Percentiles rank a stretch among this genome's conserved stretches.
These are phyloP conservation scores for Penicillium sclerotigenum DNA, from an alignment of 2,329 filamentous ascomycete genomes.

Conservation along the genomic window DNA sequence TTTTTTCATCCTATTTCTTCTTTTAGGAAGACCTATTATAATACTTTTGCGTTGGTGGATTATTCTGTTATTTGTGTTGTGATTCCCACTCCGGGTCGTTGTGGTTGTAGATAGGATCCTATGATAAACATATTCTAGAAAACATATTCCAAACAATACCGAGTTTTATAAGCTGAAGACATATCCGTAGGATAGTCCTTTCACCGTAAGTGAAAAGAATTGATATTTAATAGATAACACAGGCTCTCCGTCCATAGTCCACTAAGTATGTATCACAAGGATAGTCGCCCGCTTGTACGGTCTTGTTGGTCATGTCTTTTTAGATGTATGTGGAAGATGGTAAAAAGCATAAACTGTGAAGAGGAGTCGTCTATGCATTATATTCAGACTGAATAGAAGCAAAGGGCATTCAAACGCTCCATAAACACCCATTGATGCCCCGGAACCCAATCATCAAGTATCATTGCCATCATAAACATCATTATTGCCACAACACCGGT, in stretches of 20 bases:
- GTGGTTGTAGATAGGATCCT: slow-evolving; percentile 11
- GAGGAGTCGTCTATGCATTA: not conserved
- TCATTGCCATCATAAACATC: slow-evolving; percentile 10
- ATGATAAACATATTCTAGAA: not conserved
- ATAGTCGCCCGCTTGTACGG: no score
- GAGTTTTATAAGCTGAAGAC: not conserved
- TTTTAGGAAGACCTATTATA: no score
- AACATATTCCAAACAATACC: no score
- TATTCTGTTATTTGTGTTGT: slow-evolving; percentile 8
- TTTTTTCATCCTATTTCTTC: not conserved
- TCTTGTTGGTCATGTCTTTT: no score
- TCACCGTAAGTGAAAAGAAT: not conserved
- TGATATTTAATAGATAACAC: not conserved
- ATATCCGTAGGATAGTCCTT: not conserved
- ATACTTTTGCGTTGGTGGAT: slow-evolving; percentile 13
- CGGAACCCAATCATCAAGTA: not conserved
- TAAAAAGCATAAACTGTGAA: no score
- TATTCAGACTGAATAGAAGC: not conserved
- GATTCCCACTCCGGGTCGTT: slow-evolving; percentile 9
- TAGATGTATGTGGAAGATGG: no score
- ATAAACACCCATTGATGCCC: not conserved
- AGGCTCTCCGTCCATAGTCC: not conserved
- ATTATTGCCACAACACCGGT: not conserved
- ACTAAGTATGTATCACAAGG: not conserved
- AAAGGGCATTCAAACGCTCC: not conserved